Conservation (phyloP, 202 grass and related monocot species). For the Bolboschoenoplectus hybrid region DNA sequence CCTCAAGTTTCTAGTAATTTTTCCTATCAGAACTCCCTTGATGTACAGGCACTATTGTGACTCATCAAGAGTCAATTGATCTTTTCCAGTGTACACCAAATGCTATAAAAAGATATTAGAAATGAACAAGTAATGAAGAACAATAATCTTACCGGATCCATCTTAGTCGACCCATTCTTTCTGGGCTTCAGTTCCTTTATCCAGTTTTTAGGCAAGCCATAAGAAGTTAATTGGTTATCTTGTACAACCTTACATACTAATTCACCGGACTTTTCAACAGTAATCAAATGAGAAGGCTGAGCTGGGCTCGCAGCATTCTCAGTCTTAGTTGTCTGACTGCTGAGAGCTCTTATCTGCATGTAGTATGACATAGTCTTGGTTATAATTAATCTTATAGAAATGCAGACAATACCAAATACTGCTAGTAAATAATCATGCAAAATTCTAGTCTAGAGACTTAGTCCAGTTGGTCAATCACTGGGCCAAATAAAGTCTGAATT, state of each 20-base stretch:
- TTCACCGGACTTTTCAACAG: background rate
- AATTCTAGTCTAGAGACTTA: background rate
- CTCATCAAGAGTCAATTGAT: background rate
- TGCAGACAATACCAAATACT: background rate
- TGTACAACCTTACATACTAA: conserved; percentile 5
- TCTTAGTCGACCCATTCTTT: background rate
- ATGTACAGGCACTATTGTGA: conserved; percentile 1
- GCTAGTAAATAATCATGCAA: background rate
- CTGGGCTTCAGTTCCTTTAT: conserved; percentile 44
- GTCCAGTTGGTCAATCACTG: background rate
- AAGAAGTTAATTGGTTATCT: background rate
- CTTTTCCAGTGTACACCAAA: background rate
- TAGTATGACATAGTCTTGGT: background rate
- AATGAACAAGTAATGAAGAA: background rate
- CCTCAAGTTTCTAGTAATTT: background rate
- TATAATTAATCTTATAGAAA: background rate
- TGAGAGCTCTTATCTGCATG: conserved; percentile 25
- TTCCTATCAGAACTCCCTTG: background rate
- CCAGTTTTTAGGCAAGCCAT: conserved; percentile 42
- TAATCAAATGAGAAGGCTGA: conserved; percentile 19
- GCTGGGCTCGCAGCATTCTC: background rate
- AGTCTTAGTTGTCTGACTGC: background rate
- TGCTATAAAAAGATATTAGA: conserved; percentile 4
- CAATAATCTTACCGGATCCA: conserved; percentile 41
- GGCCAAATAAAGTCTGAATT: background rate